phyloP scores from a whole-genome alignment of 768 basidiomycete species.

The Leucosporidium yakuticum region DNA sequence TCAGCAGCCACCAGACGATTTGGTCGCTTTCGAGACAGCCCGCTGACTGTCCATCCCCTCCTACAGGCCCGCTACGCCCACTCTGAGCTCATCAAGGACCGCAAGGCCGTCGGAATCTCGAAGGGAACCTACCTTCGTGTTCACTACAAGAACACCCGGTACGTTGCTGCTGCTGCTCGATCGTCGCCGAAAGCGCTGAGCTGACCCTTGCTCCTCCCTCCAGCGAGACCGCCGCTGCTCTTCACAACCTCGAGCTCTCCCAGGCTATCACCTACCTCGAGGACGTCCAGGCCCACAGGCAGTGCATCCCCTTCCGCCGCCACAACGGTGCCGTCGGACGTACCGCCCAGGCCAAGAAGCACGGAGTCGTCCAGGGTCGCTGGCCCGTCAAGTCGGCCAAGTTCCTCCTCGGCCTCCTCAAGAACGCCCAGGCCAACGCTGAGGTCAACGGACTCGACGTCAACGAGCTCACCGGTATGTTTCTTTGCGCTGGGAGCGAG shows the following conservation, averaged over 20 bases:
- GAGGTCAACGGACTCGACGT: slow-evolving; percentile 92
- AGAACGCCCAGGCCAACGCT: slow-evolving; percentile 99
- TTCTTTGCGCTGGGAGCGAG: not conserved
- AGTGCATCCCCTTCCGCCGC: slow-evolving; percentile 90
- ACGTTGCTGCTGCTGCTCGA: not conserved
- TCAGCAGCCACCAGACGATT: not conserved
- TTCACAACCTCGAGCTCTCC: slow-evolving; percentile 81
- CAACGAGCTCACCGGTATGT: slow-evolving; percentile 66
- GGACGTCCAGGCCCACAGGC: slow-evolving; percentile 94
- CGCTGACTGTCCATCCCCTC: not conserved
- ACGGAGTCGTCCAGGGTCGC: slow-evolving; percentile 58
- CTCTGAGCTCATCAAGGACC: slow-evolving; percentile 35
- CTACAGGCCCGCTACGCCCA: slow-evolving; percentile 32
- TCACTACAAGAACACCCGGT: slow-evolving; percentile 97
- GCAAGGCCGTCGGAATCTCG: slow-evolving; percentile 38
- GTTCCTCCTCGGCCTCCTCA: slow-evolving; percentile 86
- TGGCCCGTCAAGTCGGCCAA: slow-evolving; percentile 99
- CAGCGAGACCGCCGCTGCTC: slow-evolving; percentile 83
- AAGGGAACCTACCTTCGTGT: slow-evolving; percentile 67
- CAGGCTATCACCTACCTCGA: slow-evolving; percentile 93
- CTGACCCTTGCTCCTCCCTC: not conserved
- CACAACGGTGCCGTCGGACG: slow-evolving; percentile 77
- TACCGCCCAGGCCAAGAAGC: slow-evolving; percentile 40
- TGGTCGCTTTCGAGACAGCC: not conserved
- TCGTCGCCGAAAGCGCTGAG: slow-evolving; percentile 48